Percentiles rank a stretch among this genome's conserved stretches.
Evolutionary conservation across 331 rosid genomes (phyloP).

Genomic region (Cydonia oblonga): DNA sequence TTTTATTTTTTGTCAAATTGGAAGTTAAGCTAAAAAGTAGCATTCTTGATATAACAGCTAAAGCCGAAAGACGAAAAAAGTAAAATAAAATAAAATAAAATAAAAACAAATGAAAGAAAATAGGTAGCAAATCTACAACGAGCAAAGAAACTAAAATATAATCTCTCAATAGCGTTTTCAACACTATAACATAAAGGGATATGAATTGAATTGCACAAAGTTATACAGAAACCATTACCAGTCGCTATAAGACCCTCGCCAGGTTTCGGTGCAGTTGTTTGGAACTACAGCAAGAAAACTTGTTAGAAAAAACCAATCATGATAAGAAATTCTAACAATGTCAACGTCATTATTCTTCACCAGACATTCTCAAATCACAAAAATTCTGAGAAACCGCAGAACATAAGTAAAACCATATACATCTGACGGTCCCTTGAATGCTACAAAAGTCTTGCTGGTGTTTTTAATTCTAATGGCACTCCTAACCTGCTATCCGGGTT

Average conservation of each 20-base stretch:
- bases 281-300: constrained; percentile 43
- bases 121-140: too few relatives aligned
- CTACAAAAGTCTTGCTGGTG: constrained; percentile 72
- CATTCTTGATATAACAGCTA: too few relatives aligned
- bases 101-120: too few relatives aligned
- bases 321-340: neutral
- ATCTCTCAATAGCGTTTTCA: neutral
- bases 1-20: too few relatives aligned
- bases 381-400: neutral
- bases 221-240: constrained; percentile 26
- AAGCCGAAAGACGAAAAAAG: too few relatives aligned
- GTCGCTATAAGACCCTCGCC: constrained; percentile 89
- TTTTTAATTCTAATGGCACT: constrained; percentile 89
- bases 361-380: neutral
- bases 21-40: too few relatives aligned
- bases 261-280: constrained; percentile 93
- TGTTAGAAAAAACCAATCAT: constrained; percentile 6
- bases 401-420: neutral
- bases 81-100: too few relatives aligned
- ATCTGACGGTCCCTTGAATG: constrained; percentile 60
- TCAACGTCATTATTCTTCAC: neutral
- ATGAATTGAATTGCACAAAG: neutral
- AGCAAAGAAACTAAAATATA: too few relatives aligned
- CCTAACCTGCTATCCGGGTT: constrained; percentile 85
- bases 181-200: neutral